Conservation (phyloP, 805 yeast species). For the Zygotorulaspora danielsina region DNA sequence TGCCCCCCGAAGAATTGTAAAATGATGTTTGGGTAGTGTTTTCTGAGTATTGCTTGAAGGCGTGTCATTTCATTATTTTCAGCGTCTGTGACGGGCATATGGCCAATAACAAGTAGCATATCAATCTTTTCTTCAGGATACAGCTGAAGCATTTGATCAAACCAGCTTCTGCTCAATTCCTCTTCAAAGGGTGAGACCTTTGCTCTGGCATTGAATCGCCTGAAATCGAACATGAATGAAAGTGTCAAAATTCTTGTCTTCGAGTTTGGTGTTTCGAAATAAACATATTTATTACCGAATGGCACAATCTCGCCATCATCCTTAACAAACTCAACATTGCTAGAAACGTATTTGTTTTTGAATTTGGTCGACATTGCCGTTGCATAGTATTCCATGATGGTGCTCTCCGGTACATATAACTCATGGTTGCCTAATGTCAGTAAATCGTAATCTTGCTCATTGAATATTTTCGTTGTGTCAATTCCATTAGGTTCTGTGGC, state of each 20-base stretch:
- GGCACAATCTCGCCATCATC: constrained; percentile 47
- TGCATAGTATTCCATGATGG: constrained; percentile 58
- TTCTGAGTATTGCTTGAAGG: constrained; percentile 46
- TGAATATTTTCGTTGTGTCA: constrained; percentile 58
- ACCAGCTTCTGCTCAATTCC: constrained; percentile 62
- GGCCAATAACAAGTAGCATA: constrained; percentile 68
- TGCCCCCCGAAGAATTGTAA: constrained; percentile 95
- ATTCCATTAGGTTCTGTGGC: constrained; percentile 70
- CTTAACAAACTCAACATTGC: constrained; percentile 60
- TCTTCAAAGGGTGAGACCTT: constrained; percentile 56
- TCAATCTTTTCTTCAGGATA: constrained; percentile 49
- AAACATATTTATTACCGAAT: constrained; percentile 63
- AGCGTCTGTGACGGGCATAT: constrained; percentile 57
- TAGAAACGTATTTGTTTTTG: constrained; percentile 61
- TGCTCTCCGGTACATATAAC: constrained; percentile 62
- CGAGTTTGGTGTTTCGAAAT: constrained; percentile 58
- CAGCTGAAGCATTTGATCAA: constrained; percentile 41
- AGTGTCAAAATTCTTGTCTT: constrained; percentile 56
- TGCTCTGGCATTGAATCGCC: constrained; percentile 53
- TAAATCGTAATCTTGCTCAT: constrained; percentile 64
- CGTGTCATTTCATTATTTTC: constrained; percentile 35
- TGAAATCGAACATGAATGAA: constrained; percentile 77
- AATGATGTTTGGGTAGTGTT: constrained; percentile 52
- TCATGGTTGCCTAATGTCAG: constrained; percentile 91
- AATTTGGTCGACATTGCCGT: constrained; percentile 49